Conservation (phyloP, 2,329 filamentous ascomycete genomes). For the Cryphonectria naterciae region DNA sequence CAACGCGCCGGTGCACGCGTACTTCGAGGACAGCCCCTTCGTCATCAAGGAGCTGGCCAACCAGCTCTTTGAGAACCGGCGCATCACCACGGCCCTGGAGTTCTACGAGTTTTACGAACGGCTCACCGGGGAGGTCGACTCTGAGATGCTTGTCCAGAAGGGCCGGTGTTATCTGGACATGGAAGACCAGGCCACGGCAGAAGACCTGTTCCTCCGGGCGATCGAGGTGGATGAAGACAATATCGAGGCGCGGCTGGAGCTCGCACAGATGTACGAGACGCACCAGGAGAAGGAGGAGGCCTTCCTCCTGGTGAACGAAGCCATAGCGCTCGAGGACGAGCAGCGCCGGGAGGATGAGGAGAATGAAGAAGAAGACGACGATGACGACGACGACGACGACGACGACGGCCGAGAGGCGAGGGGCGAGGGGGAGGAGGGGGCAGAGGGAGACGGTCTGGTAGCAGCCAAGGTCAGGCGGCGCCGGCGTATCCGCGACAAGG, state of each 20-base stretch:
- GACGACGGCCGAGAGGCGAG: slow-evolving; percentile 20
- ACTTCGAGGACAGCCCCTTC: slow-evolving; percentile 71
- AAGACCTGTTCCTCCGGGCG: slow-evolving; percentile 76
- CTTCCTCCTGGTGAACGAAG: slow-evolving; percentile 75
- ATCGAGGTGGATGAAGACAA: slow-evolving; percentile 72
- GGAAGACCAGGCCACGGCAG: slow-evolving; percentile 68
- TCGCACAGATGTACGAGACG: slow-evolving; percentile 84
- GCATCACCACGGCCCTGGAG: slow-evolving; percentile 49
- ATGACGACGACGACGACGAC: slow-evolving; percentile 31
- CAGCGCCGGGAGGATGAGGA: slow-evolving; percentile 38
- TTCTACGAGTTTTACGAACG: slow-evolving; percentile 61
- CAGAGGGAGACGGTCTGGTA: slow-evolving; percentile 39
- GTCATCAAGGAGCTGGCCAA: slow-evolving; percentile 72
- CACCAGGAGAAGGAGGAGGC: slow-evolving; percentile 75
- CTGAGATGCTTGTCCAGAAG: slow-evolving; percentile 57
- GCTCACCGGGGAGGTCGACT: slow-evolving; percentile 53
- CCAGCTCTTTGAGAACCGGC: slow-evolving; percentile 47
- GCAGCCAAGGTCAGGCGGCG: slow-evolving; percentile 34
- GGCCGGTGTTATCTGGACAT: slow-evolving; percentile 72
- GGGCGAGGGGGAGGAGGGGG: slow-evolving; percentile 31
- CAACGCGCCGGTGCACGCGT: slow-evolving; percentile 51
- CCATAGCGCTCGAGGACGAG: slow-evolving; percentile 65
- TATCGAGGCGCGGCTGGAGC: slow-evolving; percentile 75
- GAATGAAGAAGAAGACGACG: slow-evolving; percentile 33
- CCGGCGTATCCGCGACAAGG: slow-evolving; percentile 35